Conservation (phyloP, 2,329 filamentous ascomycete species). For the Atkinsonella hypoxylon region DNA sequence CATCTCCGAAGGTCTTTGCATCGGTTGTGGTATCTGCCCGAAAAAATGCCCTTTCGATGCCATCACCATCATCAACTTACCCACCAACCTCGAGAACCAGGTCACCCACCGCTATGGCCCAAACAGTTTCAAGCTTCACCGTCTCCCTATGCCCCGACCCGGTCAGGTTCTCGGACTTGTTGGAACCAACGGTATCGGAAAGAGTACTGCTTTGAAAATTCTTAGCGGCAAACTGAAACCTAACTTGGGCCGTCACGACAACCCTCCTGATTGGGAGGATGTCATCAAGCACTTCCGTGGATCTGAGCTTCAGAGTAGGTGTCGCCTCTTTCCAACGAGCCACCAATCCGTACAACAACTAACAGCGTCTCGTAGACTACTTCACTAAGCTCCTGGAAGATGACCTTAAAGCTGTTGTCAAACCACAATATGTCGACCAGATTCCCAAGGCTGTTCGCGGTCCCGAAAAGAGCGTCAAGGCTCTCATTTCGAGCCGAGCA, state of each 20-base stretch:
- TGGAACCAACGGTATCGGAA: constrained; percentile 99
- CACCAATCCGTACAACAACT: not conserved
- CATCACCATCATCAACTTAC: constrained; percentile 99
- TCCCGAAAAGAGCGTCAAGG: constrained; percentile 65
- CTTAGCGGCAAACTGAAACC: constrained; percentile 97
- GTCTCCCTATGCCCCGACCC: constrained; percentile 87
- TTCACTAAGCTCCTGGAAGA: constrained; percentile 98
- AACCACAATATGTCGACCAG: constrained; percentile 98
- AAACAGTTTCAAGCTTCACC: constrained; percentile 99
- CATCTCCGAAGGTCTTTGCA: constrained; percentile 91
- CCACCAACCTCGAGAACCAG: constrained; percentile 96
- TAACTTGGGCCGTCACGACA: constrained; percentile 87
- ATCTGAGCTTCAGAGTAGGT: constrained; percentile 86
- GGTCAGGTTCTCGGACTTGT: constrained; percentile 94
- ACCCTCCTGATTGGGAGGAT: constrained; percentile 98
- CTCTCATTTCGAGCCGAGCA: constrained; percentile 63
- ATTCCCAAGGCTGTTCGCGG: constrained; percentile 86
- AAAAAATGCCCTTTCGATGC: constrained; percentile 99
- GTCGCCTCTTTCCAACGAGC: too few species aligned
- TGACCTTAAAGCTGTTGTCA: constrained; percentile 92
- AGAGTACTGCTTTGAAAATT: constrained; percentile 99
- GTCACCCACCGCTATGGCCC: constrained; percentile 98
- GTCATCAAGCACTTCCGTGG: constrained; percentile 97
- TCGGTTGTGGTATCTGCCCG: constrained; percentile 98
- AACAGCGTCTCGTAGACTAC: constrained; percentile 50